phyloP scores from a whole-genome alignment of 352 stramenopile species.

The Pythium angustatum region DNA sequence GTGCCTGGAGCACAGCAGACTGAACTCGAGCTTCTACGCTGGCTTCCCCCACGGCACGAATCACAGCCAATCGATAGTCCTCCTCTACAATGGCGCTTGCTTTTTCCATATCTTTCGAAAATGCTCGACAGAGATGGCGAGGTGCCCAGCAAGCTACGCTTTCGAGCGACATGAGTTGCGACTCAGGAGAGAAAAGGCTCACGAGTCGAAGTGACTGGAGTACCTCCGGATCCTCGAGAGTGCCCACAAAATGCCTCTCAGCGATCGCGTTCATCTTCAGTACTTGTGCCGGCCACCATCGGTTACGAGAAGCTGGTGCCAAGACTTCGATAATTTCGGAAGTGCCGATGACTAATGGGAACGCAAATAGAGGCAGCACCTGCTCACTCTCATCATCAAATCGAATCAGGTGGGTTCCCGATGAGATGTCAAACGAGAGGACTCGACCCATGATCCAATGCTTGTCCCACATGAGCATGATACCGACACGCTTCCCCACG shows the following conservation, averaged over 20 bases:
- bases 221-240: slow-evolving; percentile 37
- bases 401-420: slow-evolving; percentile 58
- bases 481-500: slow-evolving; percentile 64
- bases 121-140: slow-evolving; percentile 71
- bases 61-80: slow-evolving; percentile 5
- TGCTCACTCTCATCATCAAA: slow-evolving; percentile 74
- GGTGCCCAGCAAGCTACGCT: slow-evolving; percentile 77
- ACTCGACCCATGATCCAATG: slow-evolving; percentile 78
- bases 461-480: slow-evolving; percentile 77
- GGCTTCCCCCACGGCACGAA: slow-evolving; percentile 1
- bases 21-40: slow-evolving; percentile 2
- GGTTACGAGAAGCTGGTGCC: slow-evolving; percentile 52
- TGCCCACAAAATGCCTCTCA: slow-evolving; percentile 43
- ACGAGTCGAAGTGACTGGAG: slow-evolving; percentile 55
- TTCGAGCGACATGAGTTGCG: slow-evolving; percentile 32
- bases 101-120: slow-evolving; percentile 10
- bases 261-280: slow-evolving; percentile 67
- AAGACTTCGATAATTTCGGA: slow-evolving; percentile 70
- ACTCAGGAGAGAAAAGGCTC: slow-evolving; percentile 48
- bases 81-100: neutral
- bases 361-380: slow-evolving; percentile 63
- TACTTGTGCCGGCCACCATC: slow-evolving; percentile 78
- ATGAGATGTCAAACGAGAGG: slow-evolving; percentile 51
- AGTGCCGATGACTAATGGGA: slow-evolving; percentile 71
- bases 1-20: slow-evolving; percentile 3